A percentile compares a stretch with the other conserved stretches of the same genome.
phyloP scores from a whole-genome alignment of 148 eudicot species.

The Persicaria tinctoria region DNA sequence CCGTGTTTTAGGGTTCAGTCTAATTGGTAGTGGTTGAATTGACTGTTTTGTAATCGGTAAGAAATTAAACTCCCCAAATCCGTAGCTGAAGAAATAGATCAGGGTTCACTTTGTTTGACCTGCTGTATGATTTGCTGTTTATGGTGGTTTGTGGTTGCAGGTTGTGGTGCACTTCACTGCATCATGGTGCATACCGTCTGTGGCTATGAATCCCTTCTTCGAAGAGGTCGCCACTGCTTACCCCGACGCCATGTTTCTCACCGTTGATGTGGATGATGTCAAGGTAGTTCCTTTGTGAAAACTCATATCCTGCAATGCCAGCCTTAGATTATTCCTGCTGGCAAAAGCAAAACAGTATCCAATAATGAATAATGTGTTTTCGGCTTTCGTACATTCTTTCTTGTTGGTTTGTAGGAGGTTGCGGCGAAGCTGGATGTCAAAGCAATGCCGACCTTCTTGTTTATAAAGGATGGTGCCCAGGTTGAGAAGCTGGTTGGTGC shows the following conservation, averaged over 20 bases:
- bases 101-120: neutral
- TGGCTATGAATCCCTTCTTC: slow-evolving; percentile 54
- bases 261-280: slow-evolving; percentile 62
- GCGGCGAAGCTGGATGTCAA: slow-evolving; percentile 52
- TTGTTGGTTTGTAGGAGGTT: slow-evolving; percentile 31
- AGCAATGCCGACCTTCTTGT: slow-evolving; percentile 84
- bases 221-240: slow-evolving; percentile 50
- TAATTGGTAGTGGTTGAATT: neutral
- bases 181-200: slow-evolving; percentile 77
- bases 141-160: slow-evolving; percentile 20
- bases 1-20: too few species aligned
- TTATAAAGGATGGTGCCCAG: slow-evolving; percentile 45
- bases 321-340: too few species aligned
- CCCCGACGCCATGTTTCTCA: slow-evolving; percentile 39
- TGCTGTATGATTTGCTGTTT: neutral
- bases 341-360: neutral
- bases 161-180: slow-evolving; percentile 76
- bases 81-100: neutral
- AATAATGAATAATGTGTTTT: neutral
- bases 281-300: slow-evolving; percentile 30
- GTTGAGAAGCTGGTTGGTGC: slow-evolving; percentile 76
- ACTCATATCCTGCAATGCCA: too few species aligned
- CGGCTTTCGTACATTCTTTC: neutral
- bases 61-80: neutral
- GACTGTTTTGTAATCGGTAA: neutral